These are phyloP conservation scores for Penicillium sp. DNA, from an alignment of 2,329 filamentous ascomycete genomes.

Conservation along the genomic window DNA sequence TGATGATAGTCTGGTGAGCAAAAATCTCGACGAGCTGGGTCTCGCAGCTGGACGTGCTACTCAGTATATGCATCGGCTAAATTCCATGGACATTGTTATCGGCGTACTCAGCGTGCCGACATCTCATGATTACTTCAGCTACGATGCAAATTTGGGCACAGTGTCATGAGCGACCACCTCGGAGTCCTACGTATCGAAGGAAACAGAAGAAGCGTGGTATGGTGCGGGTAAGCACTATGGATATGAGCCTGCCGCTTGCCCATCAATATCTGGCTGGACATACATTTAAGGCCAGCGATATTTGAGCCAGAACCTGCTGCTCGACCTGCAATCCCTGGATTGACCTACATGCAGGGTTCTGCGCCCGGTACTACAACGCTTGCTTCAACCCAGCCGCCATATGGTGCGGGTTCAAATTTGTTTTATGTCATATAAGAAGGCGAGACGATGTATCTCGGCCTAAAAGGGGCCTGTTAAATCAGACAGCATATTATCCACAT, in stretches of 20 bases:
- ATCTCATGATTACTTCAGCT: neutral
- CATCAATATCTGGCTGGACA: no score
- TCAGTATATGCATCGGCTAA: neutral
- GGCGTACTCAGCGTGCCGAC: rapidly evolving
- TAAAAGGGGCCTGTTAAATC: no score
- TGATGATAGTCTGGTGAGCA: neutral
- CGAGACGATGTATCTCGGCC: no score
- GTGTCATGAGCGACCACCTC: neutral
- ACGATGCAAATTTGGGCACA: neutral
- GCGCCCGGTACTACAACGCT: no score
- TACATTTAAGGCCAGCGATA: no score
- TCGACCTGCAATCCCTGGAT: no score
- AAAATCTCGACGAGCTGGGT: neutral
- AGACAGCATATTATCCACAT: no score
- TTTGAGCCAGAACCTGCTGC: no score
- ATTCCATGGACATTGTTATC: neutral
- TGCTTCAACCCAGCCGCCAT: no score
- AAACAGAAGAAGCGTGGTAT: neutral
- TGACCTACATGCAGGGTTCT: no score
- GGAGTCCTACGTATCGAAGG: neutral
- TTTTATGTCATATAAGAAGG: no score
- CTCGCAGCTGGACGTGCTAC: neutral
- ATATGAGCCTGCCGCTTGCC: neutral
- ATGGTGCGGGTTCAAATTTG: no score
- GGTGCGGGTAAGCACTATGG: neutral